Conservation (phyloP, 352 stramenopile species). For the Pythium phragmitis region DNA sequence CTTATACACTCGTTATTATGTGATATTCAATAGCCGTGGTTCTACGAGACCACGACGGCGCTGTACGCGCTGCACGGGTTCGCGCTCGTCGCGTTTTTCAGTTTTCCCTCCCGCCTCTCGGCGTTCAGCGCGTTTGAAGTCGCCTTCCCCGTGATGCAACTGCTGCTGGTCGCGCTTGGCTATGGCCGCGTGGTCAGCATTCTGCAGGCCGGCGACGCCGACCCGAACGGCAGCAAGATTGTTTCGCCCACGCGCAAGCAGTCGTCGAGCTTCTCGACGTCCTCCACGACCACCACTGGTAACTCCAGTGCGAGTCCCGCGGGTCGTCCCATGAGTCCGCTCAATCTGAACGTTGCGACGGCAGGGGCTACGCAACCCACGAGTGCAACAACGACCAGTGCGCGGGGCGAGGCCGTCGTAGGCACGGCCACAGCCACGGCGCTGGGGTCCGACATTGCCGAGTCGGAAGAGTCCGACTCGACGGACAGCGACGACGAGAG, state of each 20-base stretch:
- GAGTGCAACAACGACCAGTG: background rate
- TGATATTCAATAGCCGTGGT: slow-evolving; percentile 53
- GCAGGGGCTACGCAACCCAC: background rate
- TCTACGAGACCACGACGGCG: slow-evolving; percentile 58
- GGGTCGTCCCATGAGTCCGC: slow-evolving; percentile 9
- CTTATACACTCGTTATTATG: no score
- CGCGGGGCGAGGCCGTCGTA: slow-evolving; percentile 5
- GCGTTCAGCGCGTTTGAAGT: slow-evolving; percentile 71
- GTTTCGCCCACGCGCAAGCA: slow-evolving; percentile 51
- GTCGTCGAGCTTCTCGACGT: slow-evolving; percentile 1
- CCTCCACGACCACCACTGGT: background rate
- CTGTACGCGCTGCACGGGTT: slow-evolving; percentile 58
- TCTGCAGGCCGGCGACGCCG: slow-evolving; percentile 55
- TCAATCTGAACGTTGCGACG: background rate
- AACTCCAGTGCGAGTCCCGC: background rate
- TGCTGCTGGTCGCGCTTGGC: slow-evolving; percentile 67
- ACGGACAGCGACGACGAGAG: slow-evolving; percentile 81
- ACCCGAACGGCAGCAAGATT: slow-evolving; percentile 50
- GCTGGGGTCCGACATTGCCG: slow-evolving; percentile 54
- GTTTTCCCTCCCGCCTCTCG: slow-evolving; percentile 40
- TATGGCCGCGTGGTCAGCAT: slow-evolving; percentile 78
- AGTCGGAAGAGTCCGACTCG: slow-evolving; percentile 75
- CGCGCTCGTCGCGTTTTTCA: slow-evolving; percentile 54
- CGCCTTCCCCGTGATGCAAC: slow-evolving; percentile 49
- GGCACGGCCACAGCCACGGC: slow-evolving; percentile 34